A percentile compares a stretch with the other conserved stretches of the same genome.
Evolutionary conservation across 2,329 filamentous ascomycete genomes (phyloP).

Genomic region (Salinomyces thailandicus): DNA sequence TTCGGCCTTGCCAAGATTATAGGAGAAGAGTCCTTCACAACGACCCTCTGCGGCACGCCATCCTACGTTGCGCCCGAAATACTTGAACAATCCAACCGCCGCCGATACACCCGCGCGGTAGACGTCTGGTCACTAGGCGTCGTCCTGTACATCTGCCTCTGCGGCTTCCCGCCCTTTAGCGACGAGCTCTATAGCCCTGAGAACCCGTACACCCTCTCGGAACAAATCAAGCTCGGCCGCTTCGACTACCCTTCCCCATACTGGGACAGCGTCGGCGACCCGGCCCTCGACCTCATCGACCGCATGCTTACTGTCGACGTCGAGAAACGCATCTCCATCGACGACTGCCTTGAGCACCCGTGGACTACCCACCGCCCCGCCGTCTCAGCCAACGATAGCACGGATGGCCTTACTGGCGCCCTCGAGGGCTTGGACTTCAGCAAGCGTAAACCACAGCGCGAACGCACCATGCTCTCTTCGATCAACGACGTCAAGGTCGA

Average conservation of each 20-base stretch:
- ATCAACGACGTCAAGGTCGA: constrained; percentile 64
- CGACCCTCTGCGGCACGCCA: constrained; percentile 88
- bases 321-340: constrained; percentile 72
- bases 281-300: constrained; percentile 86
- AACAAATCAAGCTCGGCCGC: constrained; percentile 78
- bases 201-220: constrained; percentile 74
- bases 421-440: constrained; percentile 74
- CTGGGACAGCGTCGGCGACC: constrained; percentile 81
- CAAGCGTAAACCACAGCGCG: constrained; percentile 65
- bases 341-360: constrained; percentile 81
- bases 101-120: constrained; percentile 88
- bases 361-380: constrained; percentile 58
- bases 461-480: constrained; percentile 73
- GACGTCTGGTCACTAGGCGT: constrained; percentile 98
- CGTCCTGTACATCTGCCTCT: constrained; percentile 92
- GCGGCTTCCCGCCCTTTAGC: constrained; percentile 92
- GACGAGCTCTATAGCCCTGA: constrained; percentile 71
- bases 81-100: constrained; percentile 65
- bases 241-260: constrained; percentile 97
- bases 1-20: constrained; percentile 98
- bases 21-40: constrained; percentile 95
- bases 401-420: constrained; percentile 81
- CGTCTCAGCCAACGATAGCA: constrained; percentile 58
- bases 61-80: constrained; percentile 88
- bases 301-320: constrained; percentile 86